Base-by-base conservation (phyloP, 371 early-diverging fungal genomes). In the Mortierella sp. region DNA sequence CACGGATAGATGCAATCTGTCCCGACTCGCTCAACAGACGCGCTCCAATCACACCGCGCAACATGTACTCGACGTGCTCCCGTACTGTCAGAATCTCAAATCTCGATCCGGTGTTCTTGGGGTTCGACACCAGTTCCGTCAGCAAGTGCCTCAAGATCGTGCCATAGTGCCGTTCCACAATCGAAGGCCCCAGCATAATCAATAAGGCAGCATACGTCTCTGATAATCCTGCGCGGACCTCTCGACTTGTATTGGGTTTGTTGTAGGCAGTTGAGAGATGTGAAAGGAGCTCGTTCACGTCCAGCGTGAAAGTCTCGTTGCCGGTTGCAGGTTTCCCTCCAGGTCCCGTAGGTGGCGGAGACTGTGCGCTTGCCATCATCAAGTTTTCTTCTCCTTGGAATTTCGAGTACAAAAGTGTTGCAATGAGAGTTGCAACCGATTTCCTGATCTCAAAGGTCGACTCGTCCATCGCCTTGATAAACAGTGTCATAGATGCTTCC, bases 141-240 rank as follows among this genome's bases (percentile, higher is more conserved):
- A 97, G 75, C 1, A 97, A 75, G 77, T 96, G 96, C 65, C 90
- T 92, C 24, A 93, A 84, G 70, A 98, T 94, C 0, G 83, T 70
- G 0, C 92, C 78, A 84, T 97, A 97, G 76, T 99, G 91, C 5
- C 90, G 70, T 80, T 97, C 98, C 8, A 97, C 93, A 71, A 93
- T 93, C 3, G 88, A 87, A 0, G 93, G 84, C 4, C 97, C 98
- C 1, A 97, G 89, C 72, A 91, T 87, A 27, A 93, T 89, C 75
- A 97, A 93, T 6, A 97, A 79, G 2, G 93, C 91, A 0, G 95
- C 94, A 88, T 97, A 97, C 0, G 95, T 91, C 78, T 98, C 97
- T 16, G 96, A 88, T 1, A 98, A 88, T 8, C 97, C 97, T 0
- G 96, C 92, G 0, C 95, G 93, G 27, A 93, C 90, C 49, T 97